Base-by-base conservation (phyloP, 371 early-diverging fungal genomes). In the Paramicrosporidium saccamoebae region DNA sequence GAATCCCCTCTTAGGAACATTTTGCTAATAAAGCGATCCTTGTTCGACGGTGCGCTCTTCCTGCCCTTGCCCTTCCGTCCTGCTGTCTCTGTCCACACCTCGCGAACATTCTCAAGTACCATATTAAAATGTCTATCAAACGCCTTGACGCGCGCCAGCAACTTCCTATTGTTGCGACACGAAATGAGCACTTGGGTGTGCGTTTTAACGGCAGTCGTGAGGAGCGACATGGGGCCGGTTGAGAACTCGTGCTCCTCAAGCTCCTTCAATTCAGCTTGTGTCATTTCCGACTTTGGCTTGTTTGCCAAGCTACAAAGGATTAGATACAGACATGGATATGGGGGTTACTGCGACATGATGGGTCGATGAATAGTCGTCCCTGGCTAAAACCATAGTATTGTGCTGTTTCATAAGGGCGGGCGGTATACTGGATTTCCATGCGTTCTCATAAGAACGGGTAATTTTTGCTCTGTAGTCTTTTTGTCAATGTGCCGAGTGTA, bases 41-140 rank as follows among this genome's bases (percentile, higher is more conserved):
- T 82, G 58, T 81, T 86, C 19, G 86, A 65, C 11, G 88, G 77
- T 6, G 75, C 65, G 44, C 77, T 81, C 41, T 65, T 65, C 41
- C 62, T 44, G 16, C 90, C 84, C 44, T 79, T 79, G 25, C 68
- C 75, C 0, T 48, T n/a, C 27, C 50, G 42, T 34, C 55, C 59
- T 39, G 90, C 90, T 16, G 60, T 58, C 33, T 92, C 95, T 1
- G 78, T 73, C 82, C 82, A 88, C 81, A 86, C 72, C 52, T 90
- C 94, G 45, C 79, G 82, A 29, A 92, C 90, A 39, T 90, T 84
- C 46, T 90, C 92, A 25, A 92, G 50, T 5, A 88, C 86, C 86
- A 90, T 81, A 48, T 90, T 90, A 56, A 77, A 88, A 41, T 90
- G 92, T 18, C 92, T 64, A 51, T 90, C 92, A 37, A 92, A 92